Base-by-base conservation (phyloP, 148 eudicot species). In the Vaccinium corymbosum region DNA sequence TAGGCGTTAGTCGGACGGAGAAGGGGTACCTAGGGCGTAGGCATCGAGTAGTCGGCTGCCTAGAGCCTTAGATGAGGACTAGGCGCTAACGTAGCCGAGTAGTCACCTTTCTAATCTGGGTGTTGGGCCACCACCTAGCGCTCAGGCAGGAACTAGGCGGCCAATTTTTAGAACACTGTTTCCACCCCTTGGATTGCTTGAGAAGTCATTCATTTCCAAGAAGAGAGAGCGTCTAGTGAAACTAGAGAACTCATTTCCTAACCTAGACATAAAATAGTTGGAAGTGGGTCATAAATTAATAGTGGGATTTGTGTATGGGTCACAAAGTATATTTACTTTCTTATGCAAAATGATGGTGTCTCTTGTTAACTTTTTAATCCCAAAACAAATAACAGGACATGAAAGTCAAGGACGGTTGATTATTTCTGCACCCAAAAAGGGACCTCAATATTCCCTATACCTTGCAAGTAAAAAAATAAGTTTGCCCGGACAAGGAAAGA, bases 301-400 rank as follows among this genome's bases (percentile, higher is more conserved):
- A 77, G 85, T 81, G 61, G 61, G 81, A 83, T 78, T 80, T 66
- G 66, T 81, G 82, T 57, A 84, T n/a, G 68, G 64, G 22, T 78
- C 71, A 32, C 64, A 76, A 66, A 68, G 74, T 13, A 83, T 84
- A 82, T 49, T 84, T 81, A 64, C 88, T 86, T 88, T 88, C 90
- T 88, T 49, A 46, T 29, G 4, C 13, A 32, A 84, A 84, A 88
- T 88, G 85, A 88, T 88, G 35, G 25, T 88, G 90, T 84, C 85
- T 42, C 86, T 78, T 19, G 74, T 32, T 84, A 57, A 61, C 85
- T 79, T 86, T 83, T 80, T 38, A 79, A 72, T 50, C 56, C 49
- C 48, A 62, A 68, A 77, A 79, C 35, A 64, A 51, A 72, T 42
- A 71, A 80, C 75, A 85, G 80, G 27, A 17, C 82, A 80, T 62